A percentile compares a stretch with the other conserved stretches of the same genome.
These are phyloP conservation scores for Strobilomyces echinocephalus DNA, from an alignment of 768 basidiomycete genomes.

Conservation along the genomic window DNA sequence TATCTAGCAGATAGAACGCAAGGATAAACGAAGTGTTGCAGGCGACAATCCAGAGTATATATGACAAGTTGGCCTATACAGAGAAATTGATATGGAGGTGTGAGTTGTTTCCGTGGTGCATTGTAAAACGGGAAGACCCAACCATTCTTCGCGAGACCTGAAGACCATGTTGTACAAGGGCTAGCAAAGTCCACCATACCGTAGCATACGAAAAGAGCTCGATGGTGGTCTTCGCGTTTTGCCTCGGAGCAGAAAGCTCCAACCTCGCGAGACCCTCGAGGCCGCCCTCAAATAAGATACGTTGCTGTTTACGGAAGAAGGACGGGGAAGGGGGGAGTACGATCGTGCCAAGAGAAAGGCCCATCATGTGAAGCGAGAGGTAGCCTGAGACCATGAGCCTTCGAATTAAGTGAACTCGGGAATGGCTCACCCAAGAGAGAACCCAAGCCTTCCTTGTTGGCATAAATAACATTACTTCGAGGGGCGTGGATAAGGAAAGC, in stretches of 20 bases:
- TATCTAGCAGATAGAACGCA: constrained; percentile 74
- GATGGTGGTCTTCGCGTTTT: constrained; percentile 68
- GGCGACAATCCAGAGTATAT: constrained; percentile 84
- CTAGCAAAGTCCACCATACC: constrained; percentile 72
- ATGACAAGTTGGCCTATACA: constrained; percentile 78
- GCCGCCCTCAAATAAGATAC: constrained; percentile 15
- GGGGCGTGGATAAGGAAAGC: constrained; percentile 61
- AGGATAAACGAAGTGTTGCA: constrained; percentile 86
- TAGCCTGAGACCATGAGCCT: constrained; percentile 54
- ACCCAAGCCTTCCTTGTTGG: constrained; percentile 90
- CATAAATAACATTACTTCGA: constrained; percentile 58
- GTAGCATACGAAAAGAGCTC: constrained; percentile 74
- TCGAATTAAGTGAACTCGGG: neutral
- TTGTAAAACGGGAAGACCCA: constrained; percentile 21
- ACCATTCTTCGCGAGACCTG: constrained; percentile 62
- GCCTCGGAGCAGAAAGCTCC: constrained; percentile 38
- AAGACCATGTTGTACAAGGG: constrained; percentile 28
- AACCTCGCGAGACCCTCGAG: constrained; percentile 1
- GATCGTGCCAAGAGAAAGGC: constrained; percentile 75
- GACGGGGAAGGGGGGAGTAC: constrained; percentile 75
- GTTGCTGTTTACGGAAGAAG: constrained; percentile 55
- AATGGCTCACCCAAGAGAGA: constrained; percentile 59
- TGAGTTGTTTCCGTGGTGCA: neutral
- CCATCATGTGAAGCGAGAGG: constrained; percentile 83
- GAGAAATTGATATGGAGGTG: neutral